phyloP scores from a whole-genome alignment of 805 yeast genomes.

The Saccharomycopsis guyanensis region DNA sequence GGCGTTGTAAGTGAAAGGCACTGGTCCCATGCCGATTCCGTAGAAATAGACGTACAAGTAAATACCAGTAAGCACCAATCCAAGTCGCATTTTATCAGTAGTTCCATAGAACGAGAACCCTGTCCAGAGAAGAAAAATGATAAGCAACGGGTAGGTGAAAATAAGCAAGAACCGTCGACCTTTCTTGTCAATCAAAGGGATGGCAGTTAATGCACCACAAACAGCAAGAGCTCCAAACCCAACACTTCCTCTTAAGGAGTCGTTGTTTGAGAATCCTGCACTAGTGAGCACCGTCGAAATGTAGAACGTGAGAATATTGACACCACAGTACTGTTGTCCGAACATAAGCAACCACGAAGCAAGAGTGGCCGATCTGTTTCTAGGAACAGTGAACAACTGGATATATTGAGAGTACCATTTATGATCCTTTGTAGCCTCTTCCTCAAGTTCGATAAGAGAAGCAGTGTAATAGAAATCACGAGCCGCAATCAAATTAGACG shows the following conservation, averaged over 20 bases:
- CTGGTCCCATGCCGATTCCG: constrained; percentile 48
- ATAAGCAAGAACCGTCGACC: constrained; percentile 46
- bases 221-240: constrained; percentile 43
- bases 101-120: constrained; percentile 39
- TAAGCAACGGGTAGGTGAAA: constrained; percentile 53
- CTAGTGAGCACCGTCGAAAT: constrained; percentile 41
- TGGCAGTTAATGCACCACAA: constrained; percentile 40
- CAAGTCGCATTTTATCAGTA: constrained; percentile 33
- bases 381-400: neutral
- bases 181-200: constrained; percentile 40
- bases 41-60: constrained; percentile 38
- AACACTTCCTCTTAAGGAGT: constrained; percentile 33
- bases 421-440: neutral
- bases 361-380: neutral
- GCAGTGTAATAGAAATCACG: neutral
- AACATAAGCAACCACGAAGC: neutral
- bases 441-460: neutral
- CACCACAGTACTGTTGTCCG: constrained; percentile 45
- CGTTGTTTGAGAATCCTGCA: constrained; percentile 35
- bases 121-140: constrained; percentile 43
- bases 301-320: constrained; percentile 44
- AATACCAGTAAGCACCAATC: constrained; percentile 37
- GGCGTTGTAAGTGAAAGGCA: constrained; percentile 45
- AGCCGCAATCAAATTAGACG: constrained; percentile 25
- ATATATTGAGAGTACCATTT: neutral